Conservation (phyloP, 768 basidiomycete species). For the Hygrophorus pudorinus region DNA sequence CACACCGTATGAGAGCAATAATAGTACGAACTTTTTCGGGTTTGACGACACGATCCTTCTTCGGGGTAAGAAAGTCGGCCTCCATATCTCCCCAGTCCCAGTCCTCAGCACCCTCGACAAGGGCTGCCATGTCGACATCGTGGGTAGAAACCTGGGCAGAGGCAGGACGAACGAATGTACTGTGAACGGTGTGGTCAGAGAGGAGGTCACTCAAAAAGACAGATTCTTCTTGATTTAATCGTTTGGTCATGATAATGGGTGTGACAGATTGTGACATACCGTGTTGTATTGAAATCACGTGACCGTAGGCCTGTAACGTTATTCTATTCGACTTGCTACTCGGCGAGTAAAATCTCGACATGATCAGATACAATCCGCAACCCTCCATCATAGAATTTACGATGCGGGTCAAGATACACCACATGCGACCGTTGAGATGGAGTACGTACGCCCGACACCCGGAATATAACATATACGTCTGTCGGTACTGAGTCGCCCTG, state of each 20-base stretch:
- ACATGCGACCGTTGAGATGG: not conserved
- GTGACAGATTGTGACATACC: not conserved
- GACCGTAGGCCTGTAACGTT: no score
- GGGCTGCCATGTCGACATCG: conserved; percentile 33
- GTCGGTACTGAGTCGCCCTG: not conserved
- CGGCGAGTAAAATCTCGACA: no score
- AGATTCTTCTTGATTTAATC: conserved; percentile 26
- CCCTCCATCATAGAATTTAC: not conserved
- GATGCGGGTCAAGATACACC: not conserved
- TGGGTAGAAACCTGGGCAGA: no score
- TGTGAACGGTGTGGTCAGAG: conserved; percentile 29
- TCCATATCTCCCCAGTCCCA: conserved; percentile 63
- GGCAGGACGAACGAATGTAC: conserved; percentile 17
- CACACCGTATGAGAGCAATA: not conserved
- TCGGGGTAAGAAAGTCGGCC: conserved; percentile 39
- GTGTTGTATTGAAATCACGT: no score
- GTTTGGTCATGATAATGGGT: not conserved
- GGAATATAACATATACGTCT: not conserved
- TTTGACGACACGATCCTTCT: conserved; percentile 20
- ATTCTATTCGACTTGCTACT: no score
- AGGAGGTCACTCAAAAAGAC: conserved; percentile 46
- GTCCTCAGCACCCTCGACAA: conserved; percentile 57
- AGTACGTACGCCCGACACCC: not conserved
- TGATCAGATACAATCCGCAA: not conserved
- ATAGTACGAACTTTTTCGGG: not conserved